These are phyloP conservation scores for Fusarium buxicola DNA, from an alignment of 2,329 filamentous ascomycete genomes.

Conservation along the genomic window DNA sequence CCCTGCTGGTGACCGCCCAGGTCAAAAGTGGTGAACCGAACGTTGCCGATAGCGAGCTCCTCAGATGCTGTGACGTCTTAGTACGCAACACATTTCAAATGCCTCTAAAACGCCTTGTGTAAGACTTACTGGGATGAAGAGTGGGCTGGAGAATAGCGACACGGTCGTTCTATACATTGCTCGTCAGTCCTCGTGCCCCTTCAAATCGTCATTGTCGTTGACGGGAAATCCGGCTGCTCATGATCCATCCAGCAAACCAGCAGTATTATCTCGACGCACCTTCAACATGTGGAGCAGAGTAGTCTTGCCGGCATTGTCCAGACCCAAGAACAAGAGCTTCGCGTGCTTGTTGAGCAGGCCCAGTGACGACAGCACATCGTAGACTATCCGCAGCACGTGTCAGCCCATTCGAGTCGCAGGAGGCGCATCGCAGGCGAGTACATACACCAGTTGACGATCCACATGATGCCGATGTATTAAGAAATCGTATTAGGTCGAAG, in stretches of 20 bases:
- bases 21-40: slow-evolving; percentile 95
- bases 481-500: slow-evolving; percentile 35
- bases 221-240: slow-evolving; percentile 4
- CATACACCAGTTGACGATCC: slow-evolving; percentile 97
- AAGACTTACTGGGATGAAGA: slow-evolving; percentile 83
- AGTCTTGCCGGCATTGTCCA: slow-evolving; percentile 96
- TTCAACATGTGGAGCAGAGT: slow-evolving; percentile 96
- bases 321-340: slow-evolving; percentile 91
- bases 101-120: background rate
- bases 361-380: slow-evolving; percentile 87
- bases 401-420: slow-evolving; percentile 43
- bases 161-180: slow-evolving; percentile 78
- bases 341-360: slow-evolving; percentile 95
- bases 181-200: slow-evolving; percentile 40
- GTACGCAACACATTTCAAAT: slow-evolving; percentile 7
- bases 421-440: slow-evolving; percentile 41
- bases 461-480: slow-evolving; percentile 70
- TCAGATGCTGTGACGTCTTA: slow-evolving; percentile 74
- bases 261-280: slow-evolving; percentile 62
- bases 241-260: slow-evolving; percentile 4
- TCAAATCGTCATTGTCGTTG: slow-evolving; percentile 5
- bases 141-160: slow-evolving; percentile 92
- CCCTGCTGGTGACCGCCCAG: slow-evolving; percentile 94
- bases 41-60: slow-evolving; percentile 91
- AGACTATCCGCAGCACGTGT: slow-evolving; percentile 66